Evolutionary conservation across 768 basidiomycete species (phyloP).

Genomic region (Psilocybe cubensis): DNA sequence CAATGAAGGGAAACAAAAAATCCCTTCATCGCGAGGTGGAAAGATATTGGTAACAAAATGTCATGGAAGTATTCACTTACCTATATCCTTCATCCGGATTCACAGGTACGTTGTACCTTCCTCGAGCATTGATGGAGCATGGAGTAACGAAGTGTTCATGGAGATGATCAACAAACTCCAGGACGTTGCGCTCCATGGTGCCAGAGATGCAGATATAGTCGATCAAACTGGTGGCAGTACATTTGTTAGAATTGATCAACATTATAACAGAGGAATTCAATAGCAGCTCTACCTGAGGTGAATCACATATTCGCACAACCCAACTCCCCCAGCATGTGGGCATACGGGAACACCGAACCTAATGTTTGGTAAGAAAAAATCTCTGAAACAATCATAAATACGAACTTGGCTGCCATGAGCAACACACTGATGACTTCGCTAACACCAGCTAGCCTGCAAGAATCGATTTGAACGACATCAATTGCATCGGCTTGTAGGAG

Average conservation of each 20-base stretch:
- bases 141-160: conserved; percentile 94
- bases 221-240: conserved; percentile 62
- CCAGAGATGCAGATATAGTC: conserved; percentile 94
- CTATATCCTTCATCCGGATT: conserved; percentile 82
- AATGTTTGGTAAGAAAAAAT: not conserved
- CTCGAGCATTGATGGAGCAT: conserved; percentile 82
- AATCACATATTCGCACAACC: conserved; percentile 91
- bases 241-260: not conserved
- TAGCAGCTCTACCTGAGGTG: conserved; percentile 61
- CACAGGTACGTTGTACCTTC: conserved; percentile 86
- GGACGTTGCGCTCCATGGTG: conserved; percentile 91
- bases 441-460: conserved; percentile 91
- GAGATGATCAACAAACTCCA: conserved; percentile 89
- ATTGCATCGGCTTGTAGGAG: conserved; percentile 89
- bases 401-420: conserved; percentile 86
- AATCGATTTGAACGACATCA: conserved; percentile 95
- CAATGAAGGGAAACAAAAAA: too few species aligned
- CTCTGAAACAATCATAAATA: not conserved
- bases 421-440: conserved; percentile 91
- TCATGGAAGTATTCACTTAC: conserved; percentile 27
- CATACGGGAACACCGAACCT: conserved; percentile 87
- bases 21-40: too few species aligned
- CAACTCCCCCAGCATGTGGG: conserved; percentile 95
- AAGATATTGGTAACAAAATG: too few species aligned
- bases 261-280: not conserved